Evolutionary conservation across 805 yeast genomes (phyloP), one percentile per base, ranked within the genome.

Genomic region (Isabelozyma pseudorhagii): DNA sequence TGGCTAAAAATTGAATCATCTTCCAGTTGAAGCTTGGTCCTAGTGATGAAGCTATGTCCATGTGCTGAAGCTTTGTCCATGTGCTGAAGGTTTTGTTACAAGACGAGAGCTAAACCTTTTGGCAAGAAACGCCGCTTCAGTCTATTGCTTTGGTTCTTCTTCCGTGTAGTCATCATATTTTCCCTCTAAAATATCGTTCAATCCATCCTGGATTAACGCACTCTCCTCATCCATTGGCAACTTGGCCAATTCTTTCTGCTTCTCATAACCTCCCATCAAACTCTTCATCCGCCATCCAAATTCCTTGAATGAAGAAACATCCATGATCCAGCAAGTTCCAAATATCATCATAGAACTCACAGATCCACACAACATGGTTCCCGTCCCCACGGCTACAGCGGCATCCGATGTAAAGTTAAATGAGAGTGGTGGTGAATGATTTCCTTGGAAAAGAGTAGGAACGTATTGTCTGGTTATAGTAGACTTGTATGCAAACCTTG

Each of bases 391-490:
- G 0, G 97, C 97, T 40, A 84, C 82, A 34, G 89, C 81, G 1
- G 97, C 97, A 64, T 91, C 97, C 48, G 82, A 80, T 53, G 88
- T 83, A 62, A 88, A 84, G 29, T 87, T 85, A 60, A 85, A 87
- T 40, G 74, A 61, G n/a, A 83, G 75, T 5, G 97, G 97, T 2
- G 96, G 96, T 50, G 82, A 79, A 59, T 90, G 93, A 67, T 91
- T 91, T 10, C 92, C 89, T 58, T 89, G 91, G 67, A 88, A 92
- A 58, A 84, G 75, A 41, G 78, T 78, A 7, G 97, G 97, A 5
- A 82, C 71, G 67, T 81, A 90, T 66, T 86, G 84, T 57, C 97
- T 77, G 21, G 85, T 71, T 38, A 82, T 72, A 4, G 93, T 84
- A 15, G 94, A 87, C 60, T 87, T 78, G 64, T 84, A 84, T 14